Evolutionary conservation across 2,329 filamentous ascomycete species (phyloP).

Genomic region (Phialocephala subalpina): DNA sequence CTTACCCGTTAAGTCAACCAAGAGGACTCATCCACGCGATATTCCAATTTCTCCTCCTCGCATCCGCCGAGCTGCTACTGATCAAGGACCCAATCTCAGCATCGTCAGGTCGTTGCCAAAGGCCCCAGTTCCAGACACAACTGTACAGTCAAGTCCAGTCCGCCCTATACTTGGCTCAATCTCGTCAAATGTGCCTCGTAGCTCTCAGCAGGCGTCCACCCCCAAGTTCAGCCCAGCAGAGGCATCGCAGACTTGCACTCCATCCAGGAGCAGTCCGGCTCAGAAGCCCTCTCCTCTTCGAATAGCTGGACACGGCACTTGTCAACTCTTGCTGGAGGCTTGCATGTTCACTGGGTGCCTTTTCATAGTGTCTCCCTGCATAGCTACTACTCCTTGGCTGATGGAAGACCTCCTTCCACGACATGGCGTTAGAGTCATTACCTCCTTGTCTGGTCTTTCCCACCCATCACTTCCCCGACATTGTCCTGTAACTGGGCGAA

Average conservation of each 20-base stretch:
- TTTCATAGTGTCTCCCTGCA: slow-evolving; percentile 40
- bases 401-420: slow-evolving; percentile 33
- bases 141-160: no score
- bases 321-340: slow-evolving; percentile 11
- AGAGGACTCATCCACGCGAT: background rate
- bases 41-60: background rate
- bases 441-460: slow-evolving; percentile 22
- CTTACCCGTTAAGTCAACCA: background rate
- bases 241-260: background rate
- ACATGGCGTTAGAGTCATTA: slow-evolving; percentile 34
- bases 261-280: background rate
- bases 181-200: background rate
- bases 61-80: background rate
- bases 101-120: background rate
- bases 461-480: slow-evolving; percentile 28
- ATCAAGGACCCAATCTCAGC: background rate
- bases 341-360: slow-evolving; percentile 32
- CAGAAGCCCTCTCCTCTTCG: slow-evolving; percentile 1
- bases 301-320: slow-evolving; percentile 27
- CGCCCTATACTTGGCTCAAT: background rate
- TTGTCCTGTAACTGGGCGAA: slow-evolving; percentile 30
- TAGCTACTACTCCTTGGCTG: slow-evolving; percentile 31
- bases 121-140: background rate
- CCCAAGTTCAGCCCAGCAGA: background rate
- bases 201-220: background rate